A percentile compares a stretch with the other conserved stretches of the same genome.
phyloP scores from a whole-genome alignment of 2,329 filamentous ascomycete species.

The Cladosporium sphaerospermum region DNA sequence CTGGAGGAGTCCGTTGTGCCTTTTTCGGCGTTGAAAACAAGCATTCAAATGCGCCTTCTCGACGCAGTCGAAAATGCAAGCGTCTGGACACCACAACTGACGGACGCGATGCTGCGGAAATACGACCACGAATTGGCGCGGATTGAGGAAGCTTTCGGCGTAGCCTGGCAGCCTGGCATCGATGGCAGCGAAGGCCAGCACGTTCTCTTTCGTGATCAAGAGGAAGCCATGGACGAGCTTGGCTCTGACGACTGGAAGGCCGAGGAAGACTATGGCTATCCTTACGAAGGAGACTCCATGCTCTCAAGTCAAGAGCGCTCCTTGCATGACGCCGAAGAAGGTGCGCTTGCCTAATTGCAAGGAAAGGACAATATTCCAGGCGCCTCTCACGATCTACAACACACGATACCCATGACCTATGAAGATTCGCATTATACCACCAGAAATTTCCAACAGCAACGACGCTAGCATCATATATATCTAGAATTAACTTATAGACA shows the following conservation, averaged over 20 bases:
- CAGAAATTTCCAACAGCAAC: too few relatives aligned
- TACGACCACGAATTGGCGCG: constrained; percentile 25
- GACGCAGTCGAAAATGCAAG: constrained; percentile 23
- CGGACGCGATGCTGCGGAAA: constrained; percentile 22
- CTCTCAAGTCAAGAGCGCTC: constrained; percentile 15
- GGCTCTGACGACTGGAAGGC: constrained; percentile 18
- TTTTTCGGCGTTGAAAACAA: constrained; percentile 19
- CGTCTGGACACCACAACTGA: constrained; percentile 22
- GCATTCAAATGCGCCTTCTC: constrained; percentile 21
- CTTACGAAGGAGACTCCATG: constrained; percentile 16
- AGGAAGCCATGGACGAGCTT: constrained; percentile 25
- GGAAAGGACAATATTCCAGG: too few relatives aligned
- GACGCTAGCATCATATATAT: too few relatives aligned
- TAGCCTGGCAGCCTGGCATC: constrained; percentile 22
- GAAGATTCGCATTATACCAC: background rate
- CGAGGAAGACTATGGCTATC: constrained; percentile 26
- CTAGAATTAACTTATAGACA: too few relatives aligned
- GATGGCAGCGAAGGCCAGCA: constrained; percentile 19
- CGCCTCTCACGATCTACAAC: background rate
- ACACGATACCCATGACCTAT: constrained; percentile 3
- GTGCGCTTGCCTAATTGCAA: background rate
- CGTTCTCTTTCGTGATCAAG: constrained; percentile 21
- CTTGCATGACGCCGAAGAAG: constrained; percentile 22
- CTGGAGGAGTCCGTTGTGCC: constrained; percentile 20
- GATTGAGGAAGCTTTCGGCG: constrained; percentile 28